Evolutionary conservation across 768 basidiomycete species (phyloP), one percentile per base, ranked within the genome.

Genomic region (Lentinula edodes): DNA sequence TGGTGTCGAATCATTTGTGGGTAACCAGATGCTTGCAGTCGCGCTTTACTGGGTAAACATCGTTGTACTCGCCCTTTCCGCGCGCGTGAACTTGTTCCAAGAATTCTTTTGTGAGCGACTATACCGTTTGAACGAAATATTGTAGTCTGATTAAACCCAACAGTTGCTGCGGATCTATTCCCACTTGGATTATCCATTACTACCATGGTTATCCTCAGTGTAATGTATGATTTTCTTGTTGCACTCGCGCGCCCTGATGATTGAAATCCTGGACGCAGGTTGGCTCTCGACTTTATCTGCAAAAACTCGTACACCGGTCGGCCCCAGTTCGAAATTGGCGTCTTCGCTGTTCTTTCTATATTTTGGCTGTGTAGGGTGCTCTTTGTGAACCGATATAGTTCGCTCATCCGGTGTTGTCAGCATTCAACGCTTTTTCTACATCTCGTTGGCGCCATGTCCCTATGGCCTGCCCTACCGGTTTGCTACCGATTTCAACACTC

Each of bases 401-500:
- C 54, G 28, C 12, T 36, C n/a, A 18, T 28, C 18, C 28, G 28
- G 28, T 34, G 12, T 32, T 28, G 16, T 32, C 38, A 84, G 84
- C 76, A 0, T 82, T 83, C 77, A 85, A 83, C 66, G 77, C 80
- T 13, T 86, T 87, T 70, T 86, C 85, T 0, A 85, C 82, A 16
- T 76, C 80, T 13, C 80, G 85, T 39, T 87, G 84, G 84, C 70
- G 69, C 32, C 67, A 74, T 46, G 72, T 83, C 23, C 81, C 82
- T 15, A 70, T 81, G 58, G 67, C 74, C 45, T 86, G 85, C 71
- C 82, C 83, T 32, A 65, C 61, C 56, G 78, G 83, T 82, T 35
- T 28, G 75, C 64, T 15, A 48, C n/a, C 28, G 28, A 28, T 36
- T 16, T 28, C 50, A n/a, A 0, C 56, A 12, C 16, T 45, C 10